Conservation (phyloP, 225 moss, liverwort and hornwort genomes). For the Polytrichum formosum region DNA sequence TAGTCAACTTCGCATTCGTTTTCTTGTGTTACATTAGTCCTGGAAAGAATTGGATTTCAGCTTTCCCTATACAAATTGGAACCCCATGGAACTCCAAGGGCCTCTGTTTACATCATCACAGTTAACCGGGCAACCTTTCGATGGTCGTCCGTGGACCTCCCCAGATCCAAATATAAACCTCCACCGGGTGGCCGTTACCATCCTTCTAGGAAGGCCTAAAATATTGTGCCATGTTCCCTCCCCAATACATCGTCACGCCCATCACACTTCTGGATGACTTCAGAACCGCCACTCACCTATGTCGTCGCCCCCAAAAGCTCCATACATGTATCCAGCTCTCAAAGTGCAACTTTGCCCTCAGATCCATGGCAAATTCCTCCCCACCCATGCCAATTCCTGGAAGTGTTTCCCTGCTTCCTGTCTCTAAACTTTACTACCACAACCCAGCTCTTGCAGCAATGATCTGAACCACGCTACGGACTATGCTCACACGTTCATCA, state of each 20-base stretch:
- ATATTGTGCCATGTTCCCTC: constrained; percentile 22
- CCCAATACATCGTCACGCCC: constrained; percentile 23
- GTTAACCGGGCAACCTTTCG: constrained; percentile 1
- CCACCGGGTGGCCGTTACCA: constrained; percentile 26
- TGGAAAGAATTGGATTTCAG: constrained; percentile 11
- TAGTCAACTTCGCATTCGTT: background rate
- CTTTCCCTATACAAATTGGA: constrained; percentile 11
- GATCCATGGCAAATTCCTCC: constrained; percentile 18
- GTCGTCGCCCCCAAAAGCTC: constrained; percentile 33
- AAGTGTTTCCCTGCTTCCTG: constrained; percentile 32
- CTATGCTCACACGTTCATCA: constrained; percentile 64
- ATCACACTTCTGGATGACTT: constrained; percentile 5
- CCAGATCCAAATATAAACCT: constrained; percentile 44
- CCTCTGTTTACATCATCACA: constrained; percentile 2
- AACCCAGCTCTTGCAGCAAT: constrained; percentile 24
- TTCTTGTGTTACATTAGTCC: constrained; percentile 9
- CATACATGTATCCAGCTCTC: constrained; percentile 31
- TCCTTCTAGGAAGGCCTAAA: constrained; percentile 21
- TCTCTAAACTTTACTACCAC: constrained; percentile 16
- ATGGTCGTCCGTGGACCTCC: constrained; percentile 24
- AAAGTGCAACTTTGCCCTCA: constrained; percentile 35
- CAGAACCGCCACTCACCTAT: constrained; percentile 18
- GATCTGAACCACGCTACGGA: constrained; percentile 20
- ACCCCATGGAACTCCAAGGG: constrained; percentile 1
- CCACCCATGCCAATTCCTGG: constrained; percentile 21